Base-by-base conservation (phyloP, 169 alveolate species). In the Plasmodium ovale region DNA sequence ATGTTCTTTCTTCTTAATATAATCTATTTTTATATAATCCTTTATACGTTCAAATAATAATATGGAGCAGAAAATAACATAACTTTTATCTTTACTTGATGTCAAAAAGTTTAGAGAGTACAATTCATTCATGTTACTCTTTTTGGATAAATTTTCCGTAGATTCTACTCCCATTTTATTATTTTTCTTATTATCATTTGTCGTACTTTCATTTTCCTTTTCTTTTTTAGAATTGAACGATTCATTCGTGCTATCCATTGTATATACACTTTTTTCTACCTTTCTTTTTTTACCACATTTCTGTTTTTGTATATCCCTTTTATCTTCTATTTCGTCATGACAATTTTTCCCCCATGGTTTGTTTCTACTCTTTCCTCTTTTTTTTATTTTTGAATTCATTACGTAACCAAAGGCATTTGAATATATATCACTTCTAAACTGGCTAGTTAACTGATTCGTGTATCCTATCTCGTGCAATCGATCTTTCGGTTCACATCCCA, bases 1-100 rank as follows among this genome's bases (percentile, higher is more conserved):
- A 85, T 85, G 56, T 68, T 67, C 59, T 51, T 85, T 85, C 21
- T 85, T 53, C 27, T 85, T 85, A 69, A 85, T 85, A 54, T 85
- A 85, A 33, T 68, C 23, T 19, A 85, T 60, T 69, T 85, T 85
- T 25, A 54, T 54, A 25, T 49, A 69, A 47, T 69, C 91, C 60
- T 70, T 85, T 37, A 85, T 44, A 85, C 69, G 51, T 56, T 85
- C 91, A 62, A 54, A 85, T 49, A 85, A 65, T 44, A 85, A 47
- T 10, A 68, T 25, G 33, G 85, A 39, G 47, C 87, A 85, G 56
- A 85, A 72, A 25, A 14, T 29, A 21, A 69, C 25, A 37, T 68
- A 56, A 12, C 51, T 54, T 44, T 62, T 68, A 62, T 85, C 87
- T n/a, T 85, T 68, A 58, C 37, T 85, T 67, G 91, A 67, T 60